Evolutionary conservation across 208 protist genomes (phyloP).

Genomic region (Porcisia hertigi): DNA sequence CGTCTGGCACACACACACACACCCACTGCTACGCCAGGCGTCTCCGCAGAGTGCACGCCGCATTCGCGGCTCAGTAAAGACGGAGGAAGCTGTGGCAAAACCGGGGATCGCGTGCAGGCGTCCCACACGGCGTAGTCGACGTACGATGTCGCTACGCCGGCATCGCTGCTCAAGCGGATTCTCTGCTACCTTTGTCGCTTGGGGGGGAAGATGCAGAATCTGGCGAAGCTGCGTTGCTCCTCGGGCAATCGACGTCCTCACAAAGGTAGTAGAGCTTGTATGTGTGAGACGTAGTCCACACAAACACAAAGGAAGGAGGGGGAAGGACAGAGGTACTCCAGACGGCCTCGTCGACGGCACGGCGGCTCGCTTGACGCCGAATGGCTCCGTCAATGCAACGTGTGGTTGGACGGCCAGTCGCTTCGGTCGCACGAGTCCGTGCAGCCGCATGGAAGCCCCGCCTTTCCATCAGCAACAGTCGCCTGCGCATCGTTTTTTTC

Average conservation of each 20-base stretch:
- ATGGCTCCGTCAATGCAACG: not conserved
- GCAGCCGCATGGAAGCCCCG: not conserved
- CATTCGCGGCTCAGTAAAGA: not conserved
- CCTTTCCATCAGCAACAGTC: not conserved
- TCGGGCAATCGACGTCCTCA: not conserved
- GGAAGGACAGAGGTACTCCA: not conserved
- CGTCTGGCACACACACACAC: not conserved
- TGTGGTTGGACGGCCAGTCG: not conserved
- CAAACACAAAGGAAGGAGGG: not conserved
- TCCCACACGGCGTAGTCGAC: conserved; percentile 9
- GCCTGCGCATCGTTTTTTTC: no score
- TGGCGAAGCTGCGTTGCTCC: not conserved
- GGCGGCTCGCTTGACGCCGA: not conserved
- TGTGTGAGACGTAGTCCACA: conserved; percentile 18
- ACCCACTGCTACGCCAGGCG: not conserved
- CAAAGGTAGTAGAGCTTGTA: conserved; percentile 26
- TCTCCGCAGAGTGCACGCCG: not conserved
- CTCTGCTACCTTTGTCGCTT: not conserved
- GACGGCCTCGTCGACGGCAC: not conserved
- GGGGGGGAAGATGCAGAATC: not conserved
- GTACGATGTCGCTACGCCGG: not conserved
- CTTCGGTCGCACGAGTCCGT: not conserved
- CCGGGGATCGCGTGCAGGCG: conserved; percentile 34
- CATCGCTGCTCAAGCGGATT: not conserved
- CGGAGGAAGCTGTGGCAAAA: conserved; percentile 26